Conservation (phyloP, 805 yeast genomes). For the Candida caryicola region DNA sequence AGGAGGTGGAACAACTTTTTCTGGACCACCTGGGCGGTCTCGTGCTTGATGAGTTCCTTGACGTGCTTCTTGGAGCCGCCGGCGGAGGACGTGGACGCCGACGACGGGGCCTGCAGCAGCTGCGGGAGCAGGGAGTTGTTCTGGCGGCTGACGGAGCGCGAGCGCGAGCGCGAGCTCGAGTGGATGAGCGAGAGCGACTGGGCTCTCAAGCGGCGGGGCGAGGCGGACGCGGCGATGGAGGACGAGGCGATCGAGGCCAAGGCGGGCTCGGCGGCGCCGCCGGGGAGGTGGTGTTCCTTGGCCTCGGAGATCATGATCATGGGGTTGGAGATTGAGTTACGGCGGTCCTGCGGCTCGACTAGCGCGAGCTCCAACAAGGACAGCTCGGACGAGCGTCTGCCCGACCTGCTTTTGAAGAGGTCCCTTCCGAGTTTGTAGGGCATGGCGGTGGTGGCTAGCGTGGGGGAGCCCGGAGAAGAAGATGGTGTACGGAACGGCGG, state of each 20-base stretch:
- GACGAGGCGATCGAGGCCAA: background rate
- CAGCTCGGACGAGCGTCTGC: slow-evolving; percentile 26
- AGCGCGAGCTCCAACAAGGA: slow-evolving; percentile 19
- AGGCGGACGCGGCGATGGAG: no score
- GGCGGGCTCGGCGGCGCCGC: slow-evolving; percentile 1
- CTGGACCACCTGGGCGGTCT: slow-evolving; percentile 34
- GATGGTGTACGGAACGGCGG: no score
- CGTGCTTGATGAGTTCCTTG: slow-evolving; percentile 38
- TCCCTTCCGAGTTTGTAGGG: slow-evolving; percentile 17
- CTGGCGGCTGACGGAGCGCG: slow-evolving; percentile 8
- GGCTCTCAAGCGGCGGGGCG: slow-evolving; percentile 5
- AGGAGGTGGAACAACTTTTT: slow-evolving; percentile 30
- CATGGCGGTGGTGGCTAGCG: background rate
- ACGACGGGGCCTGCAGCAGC: slow-evolving; percentile 1
- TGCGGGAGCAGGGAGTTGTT: slow-evolving; percentile 1
- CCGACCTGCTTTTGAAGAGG: slow-evolving; percentile 27
- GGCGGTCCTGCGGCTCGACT: slow-evolving; percentile 12
- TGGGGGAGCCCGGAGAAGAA: no score
- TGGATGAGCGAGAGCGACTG: slow-evolving; percentile 8
- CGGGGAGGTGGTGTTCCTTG: background rate
- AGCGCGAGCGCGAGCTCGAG: slow-evolving; percentile 8
- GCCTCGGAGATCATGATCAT: slow-evolving; percentile 20
- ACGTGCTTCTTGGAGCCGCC: slow-evolving; percentile 25
- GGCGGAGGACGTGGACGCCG: slow-evolving; percentile 1
- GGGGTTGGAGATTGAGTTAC: slow-evolving; percentile 22